phyloP scores from a whole-genome alignment of 2,329 filamentous ascomycete species.

The Aspergillus proliferans region DNA sequence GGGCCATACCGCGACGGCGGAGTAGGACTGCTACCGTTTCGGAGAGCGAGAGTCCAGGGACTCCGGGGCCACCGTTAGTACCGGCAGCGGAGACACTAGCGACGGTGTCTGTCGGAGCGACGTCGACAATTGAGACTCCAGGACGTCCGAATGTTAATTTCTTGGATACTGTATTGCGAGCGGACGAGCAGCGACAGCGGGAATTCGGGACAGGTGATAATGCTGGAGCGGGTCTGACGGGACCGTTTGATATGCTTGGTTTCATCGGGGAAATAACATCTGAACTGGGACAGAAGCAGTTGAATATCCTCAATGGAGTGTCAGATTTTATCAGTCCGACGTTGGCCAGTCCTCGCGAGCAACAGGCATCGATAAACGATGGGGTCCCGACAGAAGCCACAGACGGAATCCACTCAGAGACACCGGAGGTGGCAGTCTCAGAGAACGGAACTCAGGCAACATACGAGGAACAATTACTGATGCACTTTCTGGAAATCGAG shows the following conservation, averaged over 20 bases:
- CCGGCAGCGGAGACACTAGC: neutral
- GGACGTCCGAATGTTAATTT: constrained; percentile 19
- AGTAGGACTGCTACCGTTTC: neutral
- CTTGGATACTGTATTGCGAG: constrained; percentile 23
- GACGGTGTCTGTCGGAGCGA: neutral
- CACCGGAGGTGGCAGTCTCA: neutral
- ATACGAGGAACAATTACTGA: constrained; percentile 26
- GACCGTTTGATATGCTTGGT: constrained; percentile 29
- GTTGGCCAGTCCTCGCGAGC: neutral
- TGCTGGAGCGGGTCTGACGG: constrained; percentile 12
- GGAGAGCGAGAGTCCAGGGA: neutral
- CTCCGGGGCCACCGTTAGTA: neutral
- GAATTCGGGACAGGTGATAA: neutral
- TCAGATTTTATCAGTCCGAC: constrained; percentile 10
- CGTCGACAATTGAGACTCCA: neutral
- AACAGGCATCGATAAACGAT: neutral
- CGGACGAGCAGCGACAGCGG: constrained; percentile 16
- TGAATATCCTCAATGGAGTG: constrained; percentile 21
- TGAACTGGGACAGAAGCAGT: constrained; percentile 30
- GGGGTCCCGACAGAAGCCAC: neutral
- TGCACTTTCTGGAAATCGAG: constrained; percentile 22
- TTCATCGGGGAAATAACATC: constrained; percentile 33
- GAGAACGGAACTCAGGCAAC: constrained; percentile 2
- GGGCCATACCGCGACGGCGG: constrained; percentile 3
- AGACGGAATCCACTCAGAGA: neutral